Evolutionary conservation across 2,329 filamentous ascomycete species (phyloP).

Genomic region (Achaetomium macrosporum): DNA sequence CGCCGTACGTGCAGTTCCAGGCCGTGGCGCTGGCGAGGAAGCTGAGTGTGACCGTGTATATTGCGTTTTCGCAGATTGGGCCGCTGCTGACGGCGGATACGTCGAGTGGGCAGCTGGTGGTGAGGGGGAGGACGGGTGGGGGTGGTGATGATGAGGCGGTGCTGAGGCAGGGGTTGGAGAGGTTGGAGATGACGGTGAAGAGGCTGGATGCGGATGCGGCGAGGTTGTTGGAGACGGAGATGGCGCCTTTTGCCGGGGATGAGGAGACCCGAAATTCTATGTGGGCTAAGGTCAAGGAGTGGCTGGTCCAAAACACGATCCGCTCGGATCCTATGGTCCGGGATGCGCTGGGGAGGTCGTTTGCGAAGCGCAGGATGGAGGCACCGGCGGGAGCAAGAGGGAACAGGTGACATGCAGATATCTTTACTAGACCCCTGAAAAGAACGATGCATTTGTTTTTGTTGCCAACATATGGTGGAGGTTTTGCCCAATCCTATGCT

Average conservation of each 20-base stretch:
- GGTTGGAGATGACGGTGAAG: constrained; percentile 55
- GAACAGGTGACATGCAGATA: constrained; percentile 34
- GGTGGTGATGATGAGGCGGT: constrained; percentile 44
- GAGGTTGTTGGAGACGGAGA: constrained; percentile 68
- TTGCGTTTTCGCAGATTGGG: constrained; percentile 75
- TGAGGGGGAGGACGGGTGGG: constrained; percentile 29
- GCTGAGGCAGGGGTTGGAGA: constrained; percentile 55
- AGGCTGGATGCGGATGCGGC: constrained; percentile 63
- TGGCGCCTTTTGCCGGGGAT: constrained; percentile 76
- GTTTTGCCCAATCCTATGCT: too few species aligned
- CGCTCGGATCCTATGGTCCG: constrained; percentile 73
- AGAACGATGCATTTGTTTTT: background rate
- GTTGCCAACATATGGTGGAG: too few species aligned
- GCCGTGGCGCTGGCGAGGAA: constrained; percentile 69
- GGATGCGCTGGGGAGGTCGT: constrained; percentile 65
- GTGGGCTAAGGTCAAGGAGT: constrained; percentile 71
- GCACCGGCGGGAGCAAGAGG: constrained; percentile 57
- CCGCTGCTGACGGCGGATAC: constrained; percentile 52
- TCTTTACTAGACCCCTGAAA: background rate
- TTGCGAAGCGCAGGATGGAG: constrained; percentile 57
- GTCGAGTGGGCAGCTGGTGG: constrained; percentile 28
- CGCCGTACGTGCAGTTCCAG: constrained; percentile 79
- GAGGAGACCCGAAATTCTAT: constrained; percentile 56
- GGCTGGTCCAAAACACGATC: constrained; percentile 82
- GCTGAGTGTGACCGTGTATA: constrained; percentile 70